Base-by-base conservation (phyloP, 2,329 filamentous ascomycete genomes). In the Ophiostoma piceae region DNA sequence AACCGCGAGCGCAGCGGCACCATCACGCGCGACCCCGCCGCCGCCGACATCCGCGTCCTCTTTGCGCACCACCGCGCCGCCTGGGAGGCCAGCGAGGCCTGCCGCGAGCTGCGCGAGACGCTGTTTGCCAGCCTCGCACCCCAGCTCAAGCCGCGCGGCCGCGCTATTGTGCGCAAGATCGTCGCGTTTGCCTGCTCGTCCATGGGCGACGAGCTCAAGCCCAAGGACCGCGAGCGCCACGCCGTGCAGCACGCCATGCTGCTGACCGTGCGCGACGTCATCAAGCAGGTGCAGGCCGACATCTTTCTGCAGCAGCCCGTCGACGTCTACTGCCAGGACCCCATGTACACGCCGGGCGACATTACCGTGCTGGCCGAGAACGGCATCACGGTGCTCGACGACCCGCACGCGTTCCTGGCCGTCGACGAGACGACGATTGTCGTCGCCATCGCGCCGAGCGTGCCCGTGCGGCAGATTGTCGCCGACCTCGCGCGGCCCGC, bases 401-500 rank as follows among this genome's bases (percentile, higher is more conserved):
- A 79, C 69, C 78, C 78, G 0, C 47, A 73, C 3, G 78, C 71
- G 0, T 79, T 79, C 65, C 69, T 79, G 0, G 75, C 75, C 51
- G 72, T 79, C 1, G 77, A 79, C 70, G 74, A 76, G 8, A 66
- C 69, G 7, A 76, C 68, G 26, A 62, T 79, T 5, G 74, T 79
- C 9, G 66, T 79, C 22, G 74, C 76, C 3, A 69, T 78, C 26
- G 39, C 39, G 14, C 74, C 77, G 1, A 73, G 75, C 32, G 71
- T 76, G 3, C 77, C 77, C 3, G 74, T 79, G 3, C 74, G 74
- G 65, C 76, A 79, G 69, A 76, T 79, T 47, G 71, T 79, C 7
- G 73, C 75, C 64, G 78, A 80, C 62, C 71, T 79, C 12, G 75
- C 76, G 1, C 74, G 76, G 1, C 79, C 79, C 1, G 75, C 72